These are phyloP conservation scores for Bipolaris zeicola DNA, from an alignment of 2,329 filamentous ascomycete genomes.

Conservation along the genomic window DNA sequence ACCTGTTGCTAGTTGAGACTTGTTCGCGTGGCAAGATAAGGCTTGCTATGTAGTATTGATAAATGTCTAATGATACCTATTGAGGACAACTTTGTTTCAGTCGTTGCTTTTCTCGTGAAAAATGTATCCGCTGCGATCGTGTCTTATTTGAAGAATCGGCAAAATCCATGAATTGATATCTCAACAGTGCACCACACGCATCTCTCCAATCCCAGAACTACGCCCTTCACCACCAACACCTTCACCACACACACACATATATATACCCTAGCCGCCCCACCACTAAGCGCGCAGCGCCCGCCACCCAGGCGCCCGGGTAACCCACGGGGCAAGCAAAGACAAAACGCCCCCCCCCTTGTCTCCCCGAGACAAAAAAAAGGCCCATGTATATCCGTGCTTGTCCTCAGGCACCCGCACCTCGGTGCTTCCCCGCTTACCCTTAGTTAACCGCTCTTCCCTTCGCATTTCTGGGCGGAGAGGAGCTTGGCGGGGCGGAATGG, in stretches of 20 bases:
- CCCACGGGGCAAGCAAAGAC: too few relatives aligned
- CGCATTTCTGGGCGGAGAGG: background rate
- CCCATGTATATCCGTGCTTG: slow-evolving; percentile 10
- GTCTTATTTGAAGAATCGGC: too few relatives aligned
- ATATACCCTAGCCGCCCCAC: background rate
- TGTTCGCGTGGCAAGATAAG: background rate
- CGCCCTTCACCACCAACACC: too few relatives aligned
- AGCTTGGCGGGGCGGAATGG: background rate
- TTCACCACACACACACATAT: background rate
- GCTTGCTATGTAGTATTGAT: slow-evolving; percentile 2
- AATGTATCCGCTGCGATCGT: background rate
- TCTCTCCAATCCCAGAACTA: too few relatives aligned
- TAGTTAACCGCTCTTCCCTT: background rate
- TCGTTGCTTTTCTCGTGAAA: background rate
- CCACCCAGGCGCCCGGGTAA: background rate
- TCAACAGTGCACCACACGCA: too few relatives aligned
- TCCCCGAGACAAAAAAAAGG: background rate
- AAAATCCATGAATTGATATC: too few relatives aligned
- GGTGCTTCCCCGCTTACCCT: background rate
- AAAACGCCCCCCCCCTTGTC: background rate
- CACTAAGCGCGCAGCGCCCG: background rate
- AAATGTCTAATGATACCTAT: slow-evolving; percentile 11
- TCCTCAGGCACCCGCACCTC: background rate
- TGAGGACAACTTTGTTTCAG: background rate
- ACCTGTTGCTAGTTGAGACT: background rate